phyloP scores from a whole-genome alignment of 2,329 filamentous ascomycete species.

The Neoascochyta sp. region DNA sequence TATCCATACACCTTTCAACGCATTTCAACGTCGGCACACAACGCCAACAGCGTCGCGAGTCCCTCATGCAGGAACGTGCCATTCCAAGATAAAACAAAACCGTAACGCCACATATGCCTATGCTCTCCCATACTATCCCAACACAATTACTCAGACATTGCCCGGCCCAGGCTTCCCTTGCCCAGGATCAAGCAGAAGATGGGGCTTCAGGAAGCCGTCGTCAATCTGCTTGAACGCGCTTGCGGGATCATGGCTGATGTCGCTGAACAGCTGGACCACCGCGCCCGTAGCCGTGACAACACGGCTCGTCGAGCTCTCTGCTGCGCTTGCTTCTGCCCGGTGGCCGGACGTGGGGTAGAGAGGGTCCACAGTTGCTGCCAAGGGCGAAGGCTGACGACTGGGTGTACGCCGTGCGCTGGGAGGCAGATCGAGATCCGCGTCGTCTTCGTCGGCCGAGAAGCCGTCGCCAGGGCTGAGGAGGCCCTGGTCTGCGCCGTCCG shows the following conservation, averaged over 20 bases:
- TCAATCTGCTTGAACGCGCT: constrained; percentile 89
- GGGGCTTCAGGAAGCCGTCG: constrained; percentile 94
- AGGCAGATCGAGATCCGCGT: constrained; percentile 57
- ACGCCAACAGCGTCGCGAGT: too few relatives aligned
- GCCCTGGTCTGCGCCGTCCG: constrained; percentile 52
- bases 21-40: too few relatives aligned
- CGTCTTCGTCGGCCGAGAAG: constrained; percentile 51
- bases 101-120: constrained; percentile 22
- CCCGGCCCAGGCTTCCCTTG: constrained; percentile 32
- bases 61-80: not conserved
- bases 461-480: constrained; percentile 50
- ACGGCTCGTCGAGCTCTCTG: constrained; percentile 22
- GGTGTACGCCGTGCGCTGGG: constrained; percentile 52
- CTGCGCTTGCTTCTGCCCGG: constrained; percentile 11
- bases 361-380: constrained; percentile 14
- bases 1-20: too few relatives aligned
- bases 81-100: too few relatives aligned
- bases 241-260: constrained; percentile 78
- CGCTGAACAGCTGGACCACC: constrained; percentile 73
- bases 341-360: constrained; percentile 43
- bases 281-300: constrained; percentile 70
- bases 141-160: constrained; percentile 28
- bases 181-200: constrained; percentile 70
- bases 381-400: constrained; percentile 33
- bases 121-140: constrained; percentile 1